phyloP scores from a whole-genome alignment of 2,329 filamentous ascomycete genomes.

The Fusarium praegraminearum region DNA sequence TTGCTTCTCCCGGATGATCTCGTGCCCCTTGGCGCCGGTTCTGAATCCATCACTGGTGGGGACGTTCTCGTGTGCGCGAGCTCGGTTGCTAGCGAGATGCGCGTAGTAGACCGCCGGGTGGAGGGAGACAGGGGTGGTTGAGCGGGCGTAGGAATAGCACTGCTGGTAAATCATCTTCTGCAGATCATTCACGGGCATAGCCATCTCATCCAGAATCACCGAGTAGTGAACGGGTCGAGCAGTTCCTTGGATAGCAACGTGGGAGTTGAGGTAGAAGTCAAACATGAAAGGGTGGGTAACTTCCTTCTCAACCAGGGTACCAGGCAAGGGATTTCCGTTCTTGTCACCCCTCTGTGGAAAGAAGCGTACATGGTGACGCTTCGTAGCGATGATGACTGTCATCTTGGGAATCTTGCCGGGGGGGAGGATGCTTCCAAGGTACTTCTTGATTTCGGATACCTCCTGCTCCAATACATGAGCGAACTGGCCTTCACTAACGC shows the following conservation, averaged over 20 bases:
- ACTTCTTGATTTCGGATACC: conserved; percentile 74
- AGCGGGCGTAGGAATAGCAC: conserved; percentile 91
- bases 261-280: conserved; percentile 79
- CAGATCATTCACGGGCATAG: conserved; percentile 74
- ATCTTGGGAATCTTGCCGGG: conserved; percentile 69
- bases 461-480: conserved; percentile 83
- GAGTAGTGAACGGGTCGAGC: conserved; percentile 93
- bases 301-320: conserved; percentile 87
- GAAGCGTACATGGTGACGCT: conserved; percentile 94
- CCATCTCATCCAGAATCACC: conserved; percentile 84
- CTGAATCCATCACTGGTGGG: conserved; percentile 60
- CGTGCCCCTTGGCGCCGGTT: conserved; percentile 59
- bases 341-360: conserved; percentile 81
- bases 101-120: conserved; percentile 96
- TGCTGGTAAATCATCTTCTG: conserved; percentile 95
- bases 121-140: conserved; percentile 90
- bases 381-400: conserved; percentile 88
- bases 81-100: conserved; percentile 86
- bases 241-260: conserved; percentile 89
- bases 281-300: conserved; percentile 92
- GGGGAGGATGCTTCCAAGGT: conserved; percentile 59
- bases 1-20: conserved; percentile 54
- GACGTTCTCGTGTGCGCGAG: conserved; percentile 76
- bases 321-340: conserved; percentile 86
- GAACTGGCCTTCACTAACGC: conserved; percentile 90